Base-by-base conservation (phyloP, 148 eudicot genomes). In the Persicaria maculosa region DNA sequence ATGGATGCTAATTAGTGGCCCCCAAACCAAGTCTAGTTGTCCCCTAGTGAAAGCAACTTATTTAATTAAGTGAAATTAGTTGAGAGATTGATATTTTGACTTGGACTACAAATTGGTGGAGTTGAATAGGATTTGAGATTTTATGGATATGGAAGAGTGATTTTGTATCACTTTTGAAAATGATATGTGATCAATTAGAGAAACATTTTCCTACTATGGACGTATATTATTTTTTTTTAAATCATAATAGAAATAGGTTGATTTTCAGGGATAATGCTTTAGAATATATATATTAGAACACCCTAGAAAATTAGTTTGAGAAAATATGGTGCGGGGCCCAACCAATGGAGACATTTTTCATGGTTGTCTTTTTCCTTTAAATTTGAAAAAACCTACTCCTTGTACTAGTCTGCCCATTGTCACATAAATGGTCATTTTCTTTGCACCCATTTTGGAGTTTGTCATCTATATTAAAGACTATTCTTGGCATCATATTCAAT, bases 1-100 rank as follows among this genome's bases (percentile, higher is more conserved):
- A 31, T 31, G 2, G 40, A 0, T 31, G 40, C 2, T 31, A 31
- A 31, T 25, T 3, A 59, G 67, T 22, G 67, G 43, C 43, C 67
- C 65, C 65, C 22, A 59, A 59, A 59, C 67, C 40, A 59, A 59
- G 67, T 59, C 67, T 59, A 59, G 40, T 43, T 43, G 70, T 65
- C 44, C 44, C 69, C 47, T 6, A 14, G 25, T 7, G 46, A 40
- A 65, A 65, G 70, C 45, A 65, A 65, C 47, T 6, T 52, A 3
- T 9, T 12, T 65, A 40, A 65, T 65, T 15, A 65, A 65, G 46
- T 43, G 40, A 65, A 40, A 12, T 65, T 36, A 65, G 12, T 65
- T 65, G 7, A 40, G 36, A 58, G 69, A 65, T 25, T 62, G 44
- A 4, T 16, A 31, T 62, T 22, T 62, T 62, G 68, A 62, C 68